These are phyloP conservation scores for Mycena vulgaris DNA, from an alignment of 768 basidiomycete genomes.

Conservation along the genomic window DNA sequence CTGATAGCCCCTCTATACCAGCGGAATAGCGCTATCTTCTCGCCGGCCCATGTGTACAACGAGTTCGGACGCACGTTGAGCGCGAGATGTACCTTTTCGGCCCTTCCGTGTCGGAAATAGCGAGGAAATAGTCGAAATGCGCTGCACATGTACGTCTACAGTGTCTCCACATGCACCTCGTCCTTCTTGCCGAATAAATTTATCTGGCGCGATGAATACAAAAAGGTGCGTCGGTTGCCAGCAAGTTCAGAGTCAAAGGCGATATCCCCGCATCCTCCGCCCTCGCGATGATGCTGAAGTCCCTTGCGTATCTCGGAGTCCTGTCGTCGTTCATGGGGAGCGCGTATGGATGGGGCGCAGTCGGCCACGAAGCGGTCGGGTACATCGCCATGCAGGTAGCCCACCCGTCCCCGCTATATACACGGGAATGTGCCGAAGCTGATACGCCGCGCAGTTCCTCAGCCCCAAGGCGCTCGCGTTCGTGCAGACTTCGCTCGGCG, in stretches of 20 bases:
- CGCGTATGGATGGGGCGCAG: constrained; percentile 56
- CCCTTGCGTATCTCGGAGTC: constrained; percentile 4
- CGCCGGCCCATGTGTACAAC: background rate
- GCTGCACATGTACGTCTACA: background rate
- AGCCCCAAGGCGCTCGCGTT: constrained; percentile 63
- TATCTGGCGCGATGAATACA: background rate
- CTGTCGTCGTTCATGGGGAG: constrained; percentile 6
- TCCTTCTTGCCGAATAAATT: background rate
- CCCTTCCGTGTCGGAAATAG: background rate
- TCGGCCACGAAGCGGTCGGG: constrained; percentile 63
- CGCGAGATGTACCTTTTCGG: too few relatives aligned
- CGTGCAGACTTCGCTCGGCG: constrained; percentile 61
- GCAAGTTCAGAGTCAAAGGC: too few relatives aligned
- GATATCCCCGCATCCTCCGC: background rate
- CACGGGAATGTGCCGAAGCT: constrained; percentile 15
- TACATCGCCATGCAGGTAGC: constrained; percentile 60
- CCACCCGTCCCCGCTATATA: background rate
- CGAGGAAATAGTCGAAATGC: background rate
- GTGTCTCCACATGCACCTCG: constrained; percentile 1
- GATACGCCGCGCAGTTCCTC: constrained; percentile 56
- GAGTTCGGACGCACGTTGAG: constrained; percentile 9
- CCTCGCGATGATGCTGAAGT: constrained; percentile 9
- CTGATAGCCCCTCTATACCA: too few relatives aligned
- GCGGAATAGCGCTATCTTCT: background rate
- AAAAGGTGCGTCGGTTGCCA: background rate